Percentiles rank a stretch among this genome's conserved stretches.
These are phyloP conservation scores for Hirschfeldia incana DNA, from an alignment of 345 rosid genomes.

Conservation along the genomic window DNA sequence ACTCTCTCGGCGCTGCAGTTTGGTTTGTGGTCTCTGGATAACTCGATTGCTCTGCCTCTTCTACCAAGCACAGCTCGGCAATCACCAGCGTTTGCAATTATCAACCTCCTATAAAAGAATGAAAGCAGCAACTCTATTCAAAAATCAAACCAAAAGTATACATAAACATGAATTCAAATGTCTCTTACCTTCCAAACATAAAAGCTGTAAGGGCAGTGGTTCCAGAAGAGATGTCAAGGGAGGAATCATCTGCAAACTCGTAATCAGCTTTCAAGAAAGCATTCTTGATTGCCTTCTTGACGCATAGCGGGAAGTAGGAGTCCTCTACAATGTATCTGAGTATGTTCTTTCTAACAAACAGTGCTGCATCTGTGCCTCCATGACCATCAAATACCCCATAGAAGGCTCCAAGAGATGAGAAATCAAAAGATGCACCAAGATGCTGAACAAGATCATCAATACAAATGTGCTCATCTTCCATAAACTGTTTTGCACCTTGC, in stretches of 20 bases:
- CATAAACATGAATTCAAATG: not conserved
- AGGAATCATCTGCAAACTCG: conserved; percentile 82
- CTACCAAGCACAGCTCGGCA: conserved; percentile 93
- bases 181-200: conserved; percentile 68
- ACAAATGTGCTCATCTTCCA: conserved; percentile 97
- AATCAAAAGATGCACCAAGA: conserved; percentile 45
- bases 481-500: conserved; percentile 78
- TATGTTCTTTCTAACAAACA: conserved; percentile 69
- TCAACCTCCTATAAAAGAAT: conserved; percentile 54
- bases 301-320: conserved; percentile 72
- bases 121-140: not conserved
- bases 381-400: conserved; percentile 99
- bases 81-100: conserved; percentile 95
- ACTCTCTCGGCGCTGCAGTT: conserved; percentile 65
- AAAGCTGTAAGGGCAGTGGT: conserved; percentile 90
- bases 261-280: conserved; percentile 89
- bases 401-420: conserved; percentile 80
- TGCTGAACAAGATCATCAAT: conserved; percentile 78
- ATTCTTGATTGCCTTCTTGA: conserved; percentile 72
- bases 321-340: conserved; percentile 77
- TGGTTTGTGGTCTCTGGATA: conserved; percentile 96
- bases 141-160: not conserved
- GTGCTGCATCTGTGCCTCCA: conserved; percentile 94
- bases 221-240: conserved; percentile 92
- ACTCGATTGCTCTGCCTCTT: conserved; percentile 88